Conservation (phyloP, 140 eudicot genomes). For the Senecio squalidus region DNA sequence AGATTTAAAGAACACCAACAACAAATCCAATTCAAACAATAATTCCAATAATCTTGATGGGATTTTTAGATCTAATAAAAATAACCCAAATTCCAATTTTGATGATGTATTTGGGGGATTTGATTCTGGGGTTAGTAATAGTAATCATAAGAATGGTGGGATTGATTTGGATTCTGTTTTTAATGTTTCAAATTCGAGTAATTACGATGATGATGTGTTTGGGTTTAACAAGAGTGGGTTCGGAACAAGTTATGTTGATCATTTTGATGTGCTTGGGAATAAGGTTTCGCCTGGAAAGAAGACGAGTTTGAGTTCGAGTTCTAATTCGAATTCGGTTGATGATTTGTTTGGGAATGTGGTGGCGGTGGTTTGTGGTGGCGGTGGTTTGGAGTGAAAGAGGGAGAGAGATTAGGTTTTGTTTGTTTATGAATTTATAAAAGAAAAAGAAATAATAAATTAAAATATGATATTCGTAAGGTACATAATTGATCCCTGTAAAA, state of each 20-base stretch:
- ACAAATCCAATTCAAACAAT: not conserved
- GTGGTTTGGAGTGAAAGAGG: no score
- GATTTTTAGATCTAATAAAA: no score
- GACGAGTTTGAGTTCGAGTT: no score
- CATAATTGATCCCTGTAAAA: no score
- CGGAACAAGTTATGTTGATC: conserved; percentile 19
- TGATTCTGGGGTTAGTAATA: no score
- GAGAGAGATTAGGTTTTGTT: no score
- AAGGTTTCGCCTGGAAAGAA: conserved; percentile 17
- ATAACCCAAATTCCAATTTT: conserved; percentile 19
- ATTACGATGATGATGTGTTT: conserved; percentile 38
- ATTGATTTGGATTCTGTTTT: conserved; percentile 49
- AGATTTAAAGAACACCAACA: conserved; percentile 43
- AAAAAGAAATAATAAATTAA: no score
- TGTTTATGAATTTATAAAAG: no score
- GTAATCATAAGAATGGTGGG: no score
- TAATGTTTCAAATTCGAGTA: conserved; percentile 28
- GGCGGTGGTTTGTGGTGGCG: no score
- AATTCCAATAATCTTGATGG: not conserved
- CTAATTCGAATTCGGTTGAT: conserved; percentile 39
- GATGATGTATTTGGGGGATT: conserved; percentile 12
- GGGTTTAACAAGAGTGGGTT: conserved; percentile 21
- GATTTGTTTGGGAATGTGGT: conserved; percentile 65
- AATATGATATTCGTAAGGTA: no score
- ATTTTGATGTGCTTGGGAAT: no score